Conservation (phyloP, 192 early-diverging fungal genomes). For the Backusella westeae region DNA sequence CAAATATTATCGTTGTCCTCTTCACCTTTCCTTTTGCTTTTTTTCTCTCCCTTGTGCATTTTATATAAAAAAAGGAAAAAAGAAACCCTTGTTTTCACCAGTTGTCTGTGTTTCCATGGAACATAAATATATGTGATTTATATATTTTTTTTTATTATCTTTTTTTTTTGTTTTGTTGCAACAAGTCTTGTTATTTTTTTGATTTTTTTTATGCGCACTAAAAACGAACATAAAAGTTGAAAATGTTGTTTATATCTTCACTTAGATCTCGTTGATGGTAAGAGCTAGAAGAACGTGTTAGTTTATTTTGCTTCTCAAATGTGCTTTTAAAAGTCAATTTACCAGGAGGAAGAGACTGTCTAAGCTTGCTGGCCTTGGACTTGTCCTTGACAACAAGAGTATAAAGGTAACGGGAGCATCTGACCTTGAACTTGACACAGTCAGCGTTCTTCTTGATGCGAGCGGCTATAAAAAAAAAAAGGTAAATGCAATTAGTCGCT, state of each 20-base stretch:
- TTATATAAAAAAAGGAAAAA: no score
- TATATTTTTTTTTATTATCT: neutral
- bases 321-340: conserved; percentile 19
- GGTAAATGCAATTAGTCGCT: neutral
- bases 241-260: neutral
- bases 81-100: no score
- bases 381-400: conserved; percentile 94
- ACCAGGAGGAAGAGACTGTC: conserved; percentile 94
- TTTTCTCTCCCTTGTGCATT: neutral
- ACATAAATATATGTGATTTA: neutral
- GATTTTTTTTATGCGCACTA: neutral
- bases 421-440: conserved; percentile 98
- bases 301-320: no score
- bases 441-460: conserved; percentile 96
- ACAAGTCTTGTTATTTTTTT: neutral
- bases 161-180: neutral
- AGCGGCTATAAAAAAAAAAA: conserved; percentile 49
- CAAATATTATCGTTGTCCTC: neutral
- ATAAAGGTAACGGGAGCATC: conserved; percentile 98
- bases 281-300: conserved; percentile 17
- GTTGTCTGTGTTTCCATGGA: no score
- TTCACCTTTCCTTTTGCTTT: neutral
- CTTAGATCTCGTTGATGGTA: conserved; percentile 36
- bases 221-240: neutral
- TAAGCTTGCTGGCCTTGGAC: conserved; percentile 94